phyloP scores from a whole-genome alignment of 129 eudicot species.

The Solidago caesia region DNA sequence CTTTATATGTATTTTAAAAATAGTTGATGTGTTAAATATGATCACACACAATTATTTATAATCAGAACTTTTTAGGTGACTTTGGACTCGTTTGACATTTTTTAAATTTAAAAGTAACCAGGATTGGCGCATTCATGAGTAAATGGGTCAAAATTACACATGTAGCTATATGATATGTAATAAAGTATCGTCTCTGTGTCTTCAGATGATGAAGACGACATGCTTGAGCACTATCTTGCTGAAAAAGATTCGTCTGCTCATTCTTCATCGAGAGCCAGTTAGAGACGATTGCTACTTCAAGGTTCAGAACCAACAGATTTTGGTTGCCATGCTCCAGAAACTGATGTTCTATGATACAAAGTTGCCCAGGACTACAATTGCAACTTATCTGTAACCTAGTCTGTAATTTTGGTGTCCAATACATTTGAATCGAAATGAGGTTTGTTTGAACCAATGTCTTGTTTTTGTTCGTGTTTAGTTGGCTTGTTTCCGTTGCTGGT shows the following conservation, averaged over 20 bases:
- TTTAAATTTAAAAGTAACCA: too few species aligned
- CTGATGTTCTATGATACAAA: neutral
- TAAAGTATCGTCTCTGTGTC: neutral
- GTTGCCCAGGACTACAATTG: slow-evolving; percentile 1
- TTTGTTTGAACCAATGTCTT: neutral
- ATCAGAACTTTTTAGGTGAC: neutral
- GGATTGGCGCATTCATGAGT: neutral
- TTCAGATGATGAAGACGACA: slow-evolving; percentile 92
- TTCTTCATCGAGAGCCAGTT: slow-evolving; percentile 48
- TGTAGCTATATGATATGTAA: neutral
- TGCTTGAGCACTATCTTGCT: slow-evolving; percentile 94
- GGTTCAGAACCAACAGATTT: slow-evolving; percentile 9
- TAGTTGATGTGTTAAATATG: neutral
- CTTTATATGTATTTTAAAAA: neutral
- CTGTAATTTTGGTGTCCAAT: slow-evolving; percentile 10
- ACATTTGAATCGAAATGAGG: neutral
- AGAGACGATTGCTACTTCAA: slow-evolving; percentile 6
- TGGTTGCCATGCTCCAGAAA: neutral
- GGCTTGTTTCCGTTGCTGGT: too few species aligned
- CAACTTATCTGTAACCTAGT: slow-evolving; percentile 21
- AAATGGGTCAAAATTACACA: neutral
- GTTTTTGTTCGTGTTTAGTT: neutral
- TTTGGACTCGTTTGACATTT: neutral
- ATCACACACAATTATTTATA: neutral
- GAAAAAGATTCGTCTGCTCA: slow-evolving; percentile 63